Evolutionary conservation across 2,329 filamentous ascomycete genomes (phyloP).

Genomic region (Botrytis aclada): DNA sequence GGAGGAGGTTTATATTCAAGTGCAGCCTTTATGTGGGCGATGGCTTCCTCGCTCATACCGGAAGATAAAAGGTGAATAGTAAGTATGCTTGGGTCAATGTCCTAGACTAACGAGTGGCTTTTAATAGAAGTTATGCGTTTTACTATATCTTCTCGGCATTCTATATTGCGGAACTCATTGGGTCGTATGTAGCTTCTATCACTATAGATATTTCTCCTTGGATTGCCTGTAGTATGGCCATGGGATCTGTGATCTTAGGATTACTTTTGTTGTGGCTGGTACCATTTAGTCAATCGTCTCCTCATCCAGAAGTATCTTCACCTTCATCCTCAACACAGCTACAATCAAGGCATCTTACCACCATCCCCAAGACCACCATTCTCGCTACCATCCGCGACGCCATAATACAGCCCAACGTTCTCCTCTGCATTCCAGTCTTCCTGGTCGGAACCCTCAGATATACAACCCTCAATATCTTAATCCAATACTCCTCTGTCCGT

Average conservation of each 20-base stretch:
- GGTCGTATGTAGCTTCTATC: constrained; percentile 32
- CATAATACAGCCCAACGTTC: constrained; percentile 26
- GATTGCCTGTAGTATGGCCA: constrained; percentile 33
- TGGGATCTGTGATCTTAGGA: constrained; percentile 28
- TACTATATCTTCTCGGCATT: constrained; percentile 38
- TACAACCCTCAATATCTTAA: constrained; percentile 34
- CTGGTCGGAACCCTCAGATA: constrained; percentile 36
- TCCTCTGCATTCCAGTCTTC: constrained; percentile 33
- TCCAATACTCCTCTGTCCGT: constrained; percentile 36
- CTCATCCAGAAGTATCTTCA: background rate
- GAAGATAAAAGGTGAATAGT: constrained; percentile 28
- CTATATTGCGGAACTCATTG: constrained; percentile 35
- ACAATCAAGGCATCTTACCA: background rate
- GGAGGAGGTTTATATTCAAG: constrained; percentile 36
- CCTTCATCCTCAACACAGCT: background rate
- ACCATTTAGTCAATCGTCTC: constrained; percentile 22
- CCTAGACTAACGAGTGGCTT: background rate
- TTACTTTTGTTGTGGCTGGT: constrained; percentile 29
- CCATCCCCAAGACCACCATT: constrained; percentile 4
- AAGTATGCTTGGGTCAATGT: background rate
- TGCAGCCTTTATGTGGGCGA: constrained; percentile 37
- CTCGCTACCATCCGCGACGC: constrained; percentile 20
- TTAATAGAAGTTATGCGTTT: constrained; percentile 33
- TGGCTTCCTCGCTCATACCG: constrained; percentile 34
- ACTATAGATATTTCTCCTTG: constrained; percentile 37